phyloP scores from a whole-genome alignment of 805 yeast species.

The Lipomyces orientalis region DNA sequence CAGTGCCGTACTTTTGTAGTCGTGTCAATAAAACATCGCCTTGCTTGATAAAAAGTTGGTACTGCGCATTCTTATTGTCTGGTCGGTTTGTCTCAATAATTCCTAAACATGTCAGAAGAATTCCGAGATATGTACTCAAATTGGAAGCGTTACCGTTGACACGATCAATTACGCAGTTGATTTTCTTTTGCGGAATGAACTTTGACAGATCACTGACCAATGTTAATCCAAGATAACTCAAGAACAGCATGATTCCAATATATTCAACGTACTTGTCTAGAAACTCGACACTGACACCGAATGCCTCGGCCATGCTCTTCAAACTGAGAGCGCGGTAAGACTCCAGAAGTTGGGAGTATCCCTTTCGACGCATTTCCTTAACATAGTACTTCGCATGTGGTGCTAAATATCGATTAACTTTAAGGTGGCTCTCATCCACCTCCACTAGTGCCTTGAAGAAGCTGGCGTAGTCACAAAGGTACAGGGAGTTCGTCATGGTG shows the following conservation, averaged over 20 bases:
- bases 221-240: neutral
- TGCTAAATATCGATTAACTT: slow-evolving; percentile 65
- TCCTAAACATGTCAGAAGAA: slow-evolving; percentile 33
- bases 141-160: slow-evolving; percentile 69
- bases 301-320: slow-evolving; percentile 91
- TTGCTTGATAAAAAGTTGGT: slow-evolving; percentile 82
- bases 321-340: slow-evolving; percentile 89
- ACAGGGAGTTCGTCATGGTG: slow-evolving; percentile 81
- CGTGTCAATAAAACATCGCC: slow-evolving; percentile 93
- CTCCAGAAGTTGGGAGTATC: slow-evolving; percentile 91
- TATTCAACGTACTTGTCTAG: slow-evolving; percentile 57
- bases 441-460: slow-evolving; percentile 78
- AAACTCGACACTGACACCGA: slow-evolving; percentile 87
- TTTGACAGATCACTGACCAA: slow-evolving; percentile 70
- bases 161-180: slow-evolving; percentile 93
- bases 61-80: slow-evolving; percentile 93
- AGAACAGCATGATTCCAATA: neutral
- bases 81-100: slow-evolving; percentile 95
- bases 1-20: slow-evolving; percentile 95
- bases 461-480: slow-evolving; percentile 83
- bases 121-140: neutral
- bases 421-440: slow-evolving; percentile 74
- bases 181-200: slow-evolving; percentile 89
- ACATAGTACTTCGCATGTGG: slow-evolving; percentile 83
- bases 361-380: slow-evolving; percentile 93